phyloP scores from a whole-genome alignment of 108 stramenopile genomes.

The Schizochytrium sp. region DNA sequence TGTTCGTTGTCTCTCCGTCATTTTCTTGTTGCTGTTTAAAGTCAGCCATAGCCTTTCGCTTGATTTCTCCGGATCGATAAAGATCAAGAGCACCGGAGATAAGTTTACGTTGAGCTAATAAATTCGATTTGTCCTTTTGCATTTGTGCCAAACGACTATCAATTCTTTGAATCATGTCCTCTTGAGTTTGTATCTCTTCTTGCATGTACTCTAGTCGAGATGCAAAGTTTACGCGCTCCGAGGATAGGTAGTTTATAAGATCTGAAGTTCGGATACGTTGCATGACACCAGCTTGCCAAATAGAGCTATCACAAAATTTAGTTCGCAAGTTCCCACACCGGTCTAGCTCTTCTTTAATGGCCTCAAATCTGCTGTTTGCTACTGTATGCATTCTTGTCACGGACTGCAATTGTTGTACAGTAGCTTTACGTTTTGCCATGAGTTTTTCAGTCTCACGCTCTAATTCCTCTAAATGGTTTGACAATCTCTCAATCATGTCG shows the following conservation, averaged over 20 bases:
- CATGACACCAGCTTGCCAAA: conserved; percentile 57
- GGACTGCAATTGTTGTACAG: not conserved
- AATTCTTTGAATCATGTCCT: not conserved
- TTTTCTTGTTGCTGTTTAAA: not conserved
- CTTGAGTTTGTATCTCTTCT: not conserved
- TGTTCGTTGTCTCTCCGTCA: not conserved
- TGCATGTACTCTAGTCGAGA: not conserved
- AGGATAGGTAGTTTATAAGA: conserved; percentile 37
- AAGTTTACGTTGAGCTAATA: conserved; percentile 6
- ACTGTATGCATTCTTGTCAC: conserved; percentile 11
- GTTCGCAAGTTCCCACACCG: not conserved
- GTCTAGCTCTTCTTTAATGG: conserved; percentile 37
- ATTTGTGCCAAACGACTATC: conserved; percentile 35
- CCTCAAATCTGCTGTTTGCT: not conserved
- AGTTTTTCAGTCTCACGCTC: not conserved
- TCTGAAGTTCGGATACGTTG: conserved; percentile 46
- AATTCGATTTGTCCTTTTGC: not conserved
- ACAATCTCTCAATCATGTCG: not conserved
- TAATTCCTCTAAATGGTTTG: not conserved
- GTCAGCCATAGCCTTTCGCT: not conserved
- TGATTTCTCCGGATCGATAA: conserved; percentile 9
- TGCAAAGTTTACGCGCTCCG: not conserved
- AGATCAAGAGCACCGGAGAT: conserved; percentile 25
- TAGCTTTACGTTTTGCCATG: not conserved
- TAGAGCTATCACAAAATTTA: conserved; percentile 44